Evolutionary conservation across 495 filamentous ascomycete species (phyloP), one percentile per base, ranked within the genome.

Genomic region (Articulospora tetracladia): DNA sequence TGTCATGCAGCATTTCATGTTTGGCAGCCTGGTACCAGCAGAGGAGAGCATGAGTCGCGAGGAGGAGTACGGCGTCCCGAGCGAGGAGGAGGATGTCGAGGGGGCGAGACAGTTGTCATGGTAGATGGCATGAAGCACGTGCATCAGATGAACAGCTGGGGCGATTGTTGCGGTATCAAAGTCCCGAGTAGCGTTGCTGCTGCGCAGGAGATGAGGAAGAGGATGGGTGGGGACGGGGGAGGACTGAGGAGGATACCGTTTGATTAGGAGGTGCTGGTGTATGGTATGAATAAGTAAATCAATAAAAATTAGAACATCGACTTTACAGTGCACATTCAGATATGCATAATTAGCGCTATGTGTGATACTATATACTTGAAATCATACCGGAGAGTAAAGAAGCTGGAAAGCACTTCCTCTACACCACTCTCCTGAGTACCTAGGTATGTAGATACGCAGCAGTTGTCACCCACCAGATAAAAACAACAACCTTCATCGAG

Each of bases 111-210:
- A 7, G 74, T 81, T 39, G 79, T 87, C 23, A 83, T 83, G 74
- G 78, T 84, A 34, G 82, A 85, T 59, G 80, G 86, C 1, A 84
- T 84, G 69, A 83, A 74, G 41, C 87, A 93, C 72, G 83, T 87
- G 58, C 91, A 93, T 69, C 76, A 80, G 63, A 68, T 68, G 55
- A 81, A 75, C 52, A 82, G 79, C 27, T 99, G 94, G 86, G 95
- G 95, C 1, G 95, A 99, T 69, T 99, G 95, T 73, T 99, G 94
- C 67, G 95, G 94, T 34, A 99, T 99, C 74, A 95, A 97, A 74
- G 93, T 99, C 17, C 94, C 95, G 13, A 95, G 92, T 68, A 91
- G 89, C 47, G 80, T 97, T 63, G 94, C 91, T 26, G 95, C 94
- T 15, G 87, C 87, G 11, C 85, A 89, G 66, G 93, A 96, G 73